Conservation (phyloP, 2,329 filamentous ascomycete genomes). For the Botryosphaeria agaves region DNA sequence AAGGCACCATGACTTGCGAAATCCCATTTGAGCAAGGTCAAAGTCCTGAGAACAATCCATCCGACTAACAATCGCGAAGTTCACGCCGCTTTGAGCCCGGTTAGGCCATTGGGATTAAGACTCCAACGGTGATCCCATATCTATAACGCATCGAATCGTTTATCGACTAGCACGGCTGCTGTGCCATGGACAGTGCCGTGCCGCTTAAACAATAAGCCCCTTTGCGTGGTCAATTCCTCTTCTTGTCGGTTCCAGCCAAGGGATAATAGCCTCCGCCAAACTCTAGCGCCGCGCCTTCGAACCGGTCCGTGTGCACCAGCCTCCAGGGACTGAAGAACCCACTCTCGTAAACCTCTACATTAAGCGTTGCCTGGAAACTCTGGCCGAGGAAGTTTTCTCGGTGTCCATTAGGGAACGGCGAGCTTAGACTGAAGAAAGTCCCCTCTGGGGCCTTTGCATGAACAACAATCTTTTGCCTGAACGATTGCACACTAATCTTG, state of each 20-base stretch:
- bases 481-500: slow-evolving; percentile 18
- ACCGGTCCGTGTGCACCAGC: slow-evolving; percentile 20
- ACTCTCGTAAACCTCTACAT: slow-evolving; percentile 23
- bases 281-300: slow-evolving; percentile 27
- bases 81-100: no score
- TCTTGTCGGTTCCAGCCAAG: slow-evolving; percentile 18
- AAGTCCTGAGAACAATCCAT: no score
- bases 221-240: slow-evolving; percentile 12
- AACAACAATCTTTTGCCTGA: slow-evolving; percentile 22
- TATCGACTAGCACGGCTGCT: no score
- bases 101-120: no score
- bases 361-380: slow-evolving; percentile 28
- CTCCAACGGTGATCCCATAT: no score
- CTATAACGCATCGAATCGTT: no score
- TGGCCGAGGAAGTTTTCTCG: slow-evolving; percentile 25
- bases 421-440: slow-evolving; percentile 26
- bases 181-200: no score
- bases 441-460: slow-evolving; percentile 22
- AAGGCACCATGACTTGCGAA: no score
- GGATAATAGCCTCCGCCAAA: slow-evolving; percentile 32
- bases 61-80: no score
- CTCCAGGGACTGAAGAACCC: slow-evolving; percentile 22
- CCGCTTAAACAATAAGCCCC: no score
- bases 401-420: slow-evolving; percentile 29
- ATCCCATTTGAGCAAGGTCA: no score